A percentile compares a stretch with the other conserved stretches of the same genome.
phyloP scores from a whole-genome alignment of 2,329 filamentous ascomycete genomes.

The Verticillium klebahnii region DNA sequence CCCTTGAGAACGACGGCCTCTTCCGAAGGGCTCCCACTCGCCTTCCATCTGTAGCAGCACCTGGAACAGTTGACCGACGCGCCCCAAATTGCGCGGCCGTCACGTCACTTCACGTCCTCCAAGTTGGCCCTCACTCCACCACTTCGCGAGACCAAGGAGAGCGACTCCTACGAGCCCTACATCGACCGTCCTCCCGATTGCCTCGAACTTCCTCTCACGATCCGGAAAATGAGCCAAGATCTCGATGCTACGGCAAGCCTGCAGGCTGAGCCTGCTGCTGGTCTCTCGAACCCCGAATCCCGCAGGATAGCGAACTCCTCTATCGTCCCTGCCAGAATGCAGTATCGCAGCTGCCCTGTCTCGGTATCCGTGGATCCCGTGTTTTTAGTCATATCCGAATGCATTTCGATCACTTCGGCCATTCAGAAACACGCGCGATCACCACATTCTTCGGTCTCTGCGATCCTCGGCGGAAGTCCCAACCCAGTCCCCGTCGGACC shows the following conservation, averaged over 20 bases:
- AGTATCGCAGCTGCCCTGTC: constrained; percentile 58
- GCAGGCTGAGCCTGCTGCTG: constrained; percentile 2
- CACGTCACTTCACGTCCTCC: neutral
- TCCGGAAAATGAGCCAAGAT: constrained; percentile 11
- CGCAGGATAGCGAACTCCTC: constrained; percentile 19
- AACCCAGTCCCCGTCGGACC: constrained; percentile 51
- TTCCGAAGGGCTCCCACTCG: neutral
- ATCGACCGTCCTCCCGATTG: neutral
- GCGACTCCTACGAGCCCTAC: neutral
- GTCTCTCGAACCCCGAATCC: constrained; percentile 7
- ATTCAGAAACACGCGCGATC: constrained; percentile 98
- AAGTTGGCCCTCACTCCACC: neutral
- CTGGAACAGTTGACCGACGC: neutral
- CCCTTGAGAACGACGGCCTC: neutral
- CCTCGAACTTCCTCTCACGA: neutral
- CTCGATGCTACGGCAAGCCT: neutral
- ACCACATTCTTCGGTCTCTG: constrained; percentile 92
- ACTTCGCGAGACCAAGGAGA: neutral
- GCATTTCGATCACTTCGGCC: constrained; percentile 94
- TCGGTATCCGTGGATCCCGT: constrained; percentile 86
- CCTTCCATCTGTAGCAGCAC: neutral
- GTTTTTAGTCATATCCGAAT: constrained; percentile 94
- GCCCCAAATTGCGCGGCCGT: neutral
- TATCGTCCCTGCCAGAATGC: constrained; percentile 38
- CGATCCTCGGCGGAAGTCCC: constrained; percentile 78